phyloP scores from a whole-genome alignment of 345 rosid genomes.

The Tarenaya hassleriana region DNA sequence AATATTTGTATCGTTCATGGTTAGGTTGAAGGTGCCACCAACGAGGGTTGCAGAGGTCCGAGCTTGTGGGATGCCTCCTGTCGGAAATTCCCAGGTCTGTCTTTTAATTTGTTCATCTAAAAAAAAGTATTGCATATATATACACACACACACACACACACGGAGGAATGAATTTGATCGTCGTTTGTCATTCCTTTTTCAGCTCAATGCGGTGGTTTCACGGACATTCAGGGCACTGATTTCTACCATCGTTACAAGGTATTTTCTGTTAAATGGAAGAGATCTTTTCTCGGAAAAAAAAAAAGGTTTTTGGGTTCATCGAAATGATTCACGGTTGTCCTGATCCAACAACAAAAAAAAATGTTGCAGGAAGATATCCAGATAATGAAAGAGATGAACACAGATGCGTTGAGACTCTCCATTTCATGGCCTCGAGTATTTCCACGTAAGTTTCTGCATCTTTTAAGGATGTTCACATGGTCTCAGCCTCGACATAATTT shows the following conservation, averaged over 20 bases:
- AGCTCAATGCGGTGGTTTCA: neutral
- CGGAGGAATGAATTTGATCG: too few relatives aligned
- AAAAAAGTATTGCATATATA: too few relatives aligned
- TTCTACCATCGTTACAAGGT: slow-evolving; percentile 27
- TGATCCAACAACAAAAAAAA: neutral
- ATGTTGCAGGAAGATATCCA: slow-evolving; percentile 26
- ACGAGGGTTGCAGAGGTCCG: slow-evolving; percentile 16
- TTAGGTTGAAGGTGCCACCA: slow-evolving; percentile 16
- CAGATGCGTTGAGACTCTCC: slow-evolving; percentile 33
- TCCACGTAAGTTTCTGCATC: slow-evolving; percentile 20
- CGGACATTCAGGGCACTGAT: slow-evolving; percentile 19
- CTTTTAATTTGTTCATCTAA: neutral
- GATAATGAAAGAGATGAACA: slow-evolving; percentile 21
- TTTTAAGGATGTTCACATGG: too few relatives aligned
- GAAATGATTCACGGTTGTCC: neutral
- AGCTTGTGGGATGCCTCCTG: slow-evolving; percentile 25
- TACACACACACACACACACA: too few relatives aligned
- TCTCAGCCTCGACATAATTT: neutral
- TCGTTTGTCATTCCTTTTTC: neutral
- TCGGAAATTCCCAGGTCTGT: slow-evolving; percentile 7
- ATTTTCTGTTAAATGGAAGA: too few relatives aligned
- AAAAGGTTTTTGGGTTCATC: too few relatives aligned
- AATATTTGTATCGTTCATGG: neutral
- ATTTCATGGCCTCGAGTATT: slow-evolving; percentile 38
- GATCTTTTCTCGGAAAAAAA: too few relatives aligned